Percentiles rank a stretch among this genome's conserved stretches.
These are phyloP conservation scores for Nicotiana tabacum DNA, from an alignment of 257 asterid species.

Conservation along the genomic window DNA sequence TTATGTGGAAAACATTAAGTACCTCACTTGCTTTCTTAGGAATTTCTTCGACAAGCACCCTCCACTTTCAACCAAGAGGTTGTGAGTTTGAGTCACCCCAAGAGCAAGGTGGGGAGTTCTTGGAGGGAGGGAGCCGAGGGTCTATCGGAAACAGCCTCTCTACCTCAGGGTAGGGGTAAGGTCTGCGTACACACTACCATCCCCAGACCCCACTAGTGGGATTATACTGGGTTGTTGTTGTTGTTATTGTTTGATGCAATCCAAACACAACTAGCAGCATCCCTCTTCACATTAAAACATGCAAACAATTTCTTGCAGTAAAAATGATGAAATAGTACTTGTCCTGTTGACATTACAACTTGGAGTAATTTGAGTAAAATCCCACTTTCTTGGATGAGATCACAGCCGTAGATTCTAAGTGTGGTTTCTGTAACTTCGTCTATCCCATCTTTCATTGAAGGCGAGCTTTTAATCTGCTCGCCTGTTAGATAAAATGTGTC, in stretches of 20 bases:
- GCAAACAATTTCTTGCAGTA: constrained; percentile 90
- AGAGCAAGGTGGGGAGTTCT: too few species aligned
- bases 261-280: constrained; percentile 98
- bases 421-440: constrained; percentile 75
- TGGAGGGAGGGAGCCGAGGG: too few species aligned
- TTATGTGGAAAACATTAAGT: constrained; percentile 79
- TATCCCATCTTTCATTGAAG: constrained; percentile 81
- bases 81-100: too few species aligned
- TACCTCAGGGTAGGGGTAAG: too few species aligned
- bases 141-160: too few species aligned
- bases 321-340: constrained; percentile 86
- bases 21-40: constrained; percentile 88
- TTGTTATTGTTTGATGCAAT: constrained; percentile 61
- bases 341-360: constrained; percentile 99
- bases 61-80: too few species aligned
- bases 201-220: too few species aligned
- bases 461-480: constrained; percentile 67
- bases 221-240: too few species aligned
- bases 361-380: constrained; percentile 23
- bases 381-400: constrained; percentile 93
- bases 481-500: constrained; percentile 85
- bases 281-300: constrained; percentile 90
- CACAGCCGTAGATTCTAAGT: constrained; percentile 88
- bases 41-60: constrained; percentile 55
- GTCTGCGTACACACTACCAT: too few species aligned